A percentile compares a stretch with the other conserved stretches of the same genome.
phyloP scores from a whole-genome alignment of 2,329 filamentous ascomycete genomes.

The Metarhizium sp. region DNA sequence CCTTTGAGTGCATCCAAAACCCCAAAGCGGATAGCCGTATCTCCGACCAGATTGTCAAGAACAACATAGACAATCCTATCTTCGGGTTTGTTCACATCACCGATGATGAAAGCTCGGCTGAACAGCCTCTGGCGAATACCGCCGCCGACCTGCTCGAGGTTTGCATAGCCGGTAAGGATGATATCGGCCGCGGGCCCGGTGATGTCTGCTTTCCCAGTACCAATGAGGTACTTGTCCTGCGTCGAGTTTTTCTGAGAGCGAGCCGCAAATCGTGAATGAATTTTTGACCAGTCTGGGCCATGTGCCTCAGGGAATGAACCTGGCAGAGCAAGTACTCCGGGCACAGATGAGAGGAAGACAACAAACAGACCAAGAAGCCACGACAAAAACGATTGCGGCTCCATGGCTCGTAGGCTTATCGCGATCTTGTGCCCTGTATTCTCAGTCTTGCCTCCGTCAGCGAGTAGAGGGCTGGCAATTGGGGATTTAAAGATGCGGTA shows the following conservation, averaged over 20 bases:
- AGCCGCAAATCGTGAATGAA: background rate
- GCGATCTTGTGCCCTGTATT: background rate
- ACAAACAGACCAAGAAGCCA: background rate
- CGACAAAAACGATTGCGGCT: background rate
- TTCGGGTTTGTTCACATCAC: conserved; percentile 50
- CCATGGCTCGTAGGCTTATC: background rate
- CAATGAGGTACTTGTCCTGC: conserved; percentile 37
- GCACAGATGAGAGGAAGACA: background rate
- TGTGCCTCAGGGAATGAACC: background rate
- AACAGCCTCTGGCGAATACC: conserved; percentile 83
- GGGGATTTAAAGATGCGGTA: background rate
- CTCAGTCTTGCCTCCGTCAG: background rate
- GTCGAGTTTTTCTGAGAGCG: background rate
- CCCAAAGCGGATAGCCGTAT: conserved; percentile 81
- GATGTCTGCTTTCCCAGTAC: conserved; percentile 50
- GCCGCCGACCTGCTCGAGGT: conserved; percentile 67
- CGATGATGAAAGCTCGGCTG: conserved; percentile 83
- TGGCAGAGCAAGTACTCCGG: background rate
- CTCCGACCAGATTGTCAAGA: conserved; percentile 77
- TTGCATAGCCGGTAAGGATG: conserved; percentile 86
- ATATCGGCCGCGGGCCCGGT: conserved; percentile 77
- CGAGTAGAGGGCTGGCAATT: background rate
- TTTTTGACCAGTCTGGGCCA: background rate
- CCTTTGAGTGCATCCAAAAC: conserved; percentile 64
- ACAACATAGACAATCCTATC: conserved; percentile 82